Percentiles rank a stretch among this genome's conserved stretches.
These are phyloP conservation scores for Fragaria ananassa DNA, from an alignment of 306 rosid species.

Conservation along the genomic window DNA sequence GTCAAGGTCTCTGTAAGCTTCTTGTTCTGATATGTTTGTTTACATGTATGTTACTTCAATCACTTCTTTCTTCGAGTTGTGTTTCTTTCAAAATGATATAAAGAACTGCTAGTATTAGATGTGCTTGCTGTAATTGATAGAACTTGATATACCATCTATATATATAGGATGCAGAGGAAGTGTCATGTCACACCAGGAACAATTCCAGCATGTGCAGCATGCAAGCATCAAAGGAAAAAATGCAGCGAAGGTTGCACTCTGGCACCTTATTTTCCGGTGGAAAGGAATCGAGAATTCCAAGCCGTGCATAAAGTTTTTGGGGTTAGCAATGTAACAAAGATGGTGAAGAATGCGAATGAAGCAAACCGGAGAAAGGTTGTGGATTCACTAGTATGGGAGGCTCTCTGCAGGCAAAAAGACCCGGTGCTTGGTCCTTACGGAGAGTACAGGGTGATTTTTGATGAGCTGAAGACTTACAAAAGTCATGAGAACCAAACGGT, in stretches of 20 bases:
- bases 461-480: constrained; percentile 44
- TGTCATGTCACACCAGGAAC: constrained; percentile 22
- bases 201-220: constrained; percentile 75
- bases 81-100: background rate
- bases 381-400: constrained; percentile 84
- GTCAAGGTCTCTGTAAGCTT: constrained; percentile 39
- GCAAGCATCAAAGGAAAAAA: constrained; percentile 83
- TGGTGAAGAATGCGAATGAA: constrained; percentile 45
- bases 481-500: constrained; percentile 26
- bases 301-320: constrained; percentile 75
- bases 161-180: constrained; percentile 52
- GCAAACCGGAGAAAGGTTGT: constrained; percentile 43
- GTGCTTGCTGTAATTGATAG: background rate
- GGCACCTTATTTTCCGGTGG: constrained; percentile 73
- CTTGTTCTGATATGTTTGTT: constrained; percentile 17
- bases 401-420: constrained; percentile 67
- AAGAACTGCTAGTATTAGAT: background rate
- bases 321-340: constrained; percentile 71
- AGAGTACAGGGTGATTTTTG: constrained; percentile 43
- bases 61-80: background rate
- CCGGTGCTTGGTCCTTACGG: constrained; percentile 70
- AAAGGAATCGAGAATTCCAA: constrained; percentile 47
- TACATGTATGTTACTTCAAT: background rate
- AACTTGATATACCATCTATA: background rate
- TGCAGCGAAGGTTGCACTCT: constrained; percentile 53